Evolutionary conservation across 306 rosid species (phyloP).

Genomic region (Styphnolobium japonicum): DNA sequence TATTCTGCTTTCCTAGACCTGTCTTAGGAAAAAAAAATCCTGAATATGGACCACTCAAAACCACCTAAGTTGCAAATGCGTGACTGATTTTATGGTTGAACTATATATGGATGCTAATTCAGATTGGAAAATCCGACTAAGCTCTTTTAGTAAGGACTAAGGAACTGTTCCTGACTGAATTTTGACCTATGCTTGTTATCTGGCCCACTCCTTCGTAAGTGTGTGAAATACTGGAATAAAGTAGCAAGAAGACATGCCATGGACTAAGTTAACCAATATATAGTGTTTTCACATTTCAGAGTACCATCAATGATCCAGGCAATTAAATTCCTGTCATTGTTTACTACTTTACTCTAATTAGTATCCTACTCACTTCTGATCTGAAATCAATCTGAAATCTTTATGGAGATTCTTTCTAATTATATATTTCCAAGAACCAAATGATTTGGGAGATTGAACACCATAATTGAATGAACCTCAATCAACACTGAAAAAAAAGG

Average conservation of each 20-base stretch:
- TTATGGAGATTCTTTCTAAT: background rate
- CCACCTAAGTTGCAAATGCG: background rate
- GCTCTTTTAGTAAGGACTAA: background rate
- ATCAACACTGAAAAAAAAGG: background rate
- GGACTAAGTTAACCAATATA: background rate
- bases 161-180: slow-evolving; percentile 12
- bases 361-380: slow-evolving; percentile 1
- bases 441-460: background rate
- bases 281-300: background rate
- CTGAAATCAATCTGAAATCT: slow-evolving; percentile 5
- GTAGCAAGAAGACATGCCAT: background rate
- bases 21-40: background rate
- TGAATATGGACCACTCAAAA: background rate
- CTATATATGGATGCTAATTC: background rate
- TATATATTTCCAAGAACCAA: background rate
- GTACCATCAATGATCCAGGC: background rate
- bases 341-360: background rate
- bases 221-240: background rate
- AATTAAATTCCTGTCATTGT: background rate
- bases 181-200: slow-evolving; percentile 6
- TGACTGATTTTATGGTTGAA: background rate
- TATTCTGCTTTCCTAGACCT: background rate
- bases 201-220: background rate
- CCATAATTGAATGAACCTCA: background rate
- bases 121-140: background rate